Evolutionary conservation across 1,284 basidiomycete species (phyloP).

Genomic region (Ceratobasidium sp.): DNA sequence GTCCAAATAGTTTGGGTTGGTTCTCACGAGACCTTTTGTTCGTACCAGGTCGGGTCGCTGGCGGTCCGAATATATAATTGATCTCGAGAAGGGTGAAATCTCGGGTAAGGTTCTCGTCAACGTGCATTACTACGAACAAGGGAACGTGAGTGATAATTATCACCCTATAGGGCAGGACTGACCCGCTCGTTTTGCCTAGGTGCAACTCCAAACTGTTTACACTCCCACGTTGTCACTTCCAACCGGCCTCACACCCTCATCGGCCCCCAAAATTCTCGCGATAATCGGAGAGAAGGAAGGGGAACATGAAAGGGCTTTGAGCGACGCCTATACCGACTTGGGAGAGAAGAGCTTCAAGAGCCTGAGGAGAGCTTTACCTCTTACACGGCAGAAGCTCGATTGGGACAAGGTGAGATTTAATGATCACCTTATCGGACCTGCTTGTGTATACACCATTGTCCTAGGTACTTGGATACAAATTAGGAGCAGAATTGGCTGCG

Average conservation of each 20-base stretch:
- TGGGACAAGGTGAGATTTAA: constrained; percentile 80
- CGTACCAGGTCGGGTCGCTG: constrained; percentile 82
- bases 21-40: constrained; percentile 13
- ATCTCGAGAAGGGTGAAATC: constrained; percentile 48
- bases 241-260: constrained; percentile 53
- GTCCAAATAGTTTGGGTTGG: neutral
- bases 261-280: constrained; percentile 73
- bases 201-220: constrained; percentile 83
- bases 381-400: constrained; percentile 91
- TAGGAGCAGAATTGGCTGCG: constrained; percentile 80
- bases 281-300: constrained; percentile 79
- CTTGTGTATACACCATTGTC: neutral
- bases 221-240: constrained; percentile 69
- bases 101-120: constrained; percentile 71
- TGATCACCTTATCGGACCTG: neutral
- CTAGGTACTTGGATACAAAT: constrained; percentile 80
- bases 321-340: constrained; percentile 81
- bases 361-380: constrained; percentile 81
- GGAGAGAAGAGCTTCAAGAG: constrained; percentile 90
- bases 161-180: constrained; percentile 1
- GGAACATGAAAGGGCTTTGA: constrained; percentile 75
- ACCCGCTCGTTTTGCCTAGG: constrained; percentile 57
- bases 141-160: constrained; percentile 67
- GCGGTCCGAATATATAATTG: constrained; percentile 63
- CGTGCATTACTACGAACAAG: constrained; percentile 96